These are phyloP conservation scores for Auxenochlorella protothecoides DNA, from an alignment of 139 green algal species.

Conservation along the genomic window DNA sequence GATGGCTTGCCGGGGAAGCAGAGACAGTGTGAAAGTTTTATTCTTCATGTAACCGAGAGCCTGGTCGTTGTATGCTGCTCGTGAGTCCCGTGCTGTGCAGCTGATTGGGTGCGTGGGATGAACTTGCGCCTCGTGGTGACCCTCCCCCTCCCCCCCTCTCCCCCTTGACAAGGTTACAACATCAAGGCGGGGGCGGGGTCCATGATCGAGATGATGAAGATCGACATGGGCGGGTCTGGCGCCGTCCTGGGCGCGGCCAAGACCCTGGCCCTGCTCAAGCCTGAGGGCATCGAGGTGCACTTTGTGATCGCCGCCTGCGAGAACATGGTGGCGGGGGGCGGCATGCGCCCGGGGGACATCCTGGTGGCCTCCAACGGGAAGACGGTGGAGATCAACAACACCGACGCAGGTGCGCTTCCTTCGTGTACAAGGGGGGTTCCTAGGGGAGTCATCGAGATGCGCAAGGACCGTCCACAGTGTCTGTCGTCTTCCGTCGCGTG, in stretches of 20 bases:
- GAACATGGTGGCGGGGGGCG: slow-evolving; percentile 90
- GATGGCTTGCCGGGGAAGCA: too few relatives aligned
- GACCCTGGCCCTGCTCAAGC: slow-evolving; percentile 53
- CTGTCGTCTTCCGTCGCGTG: too few relatives aligned
- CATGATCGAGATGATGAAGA: slow-evolving; percentile 95
- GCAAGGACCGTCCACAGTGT: too few relatives aligned
- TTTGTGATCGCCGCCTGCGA: slow-evolving; percentile 94
- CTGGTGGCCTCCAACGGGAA: slow-evolving; percentile 85
- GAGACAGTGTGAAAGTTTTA: too few relatives aligned
- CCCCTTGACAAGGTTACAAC: slow-evolving; percentile 74
- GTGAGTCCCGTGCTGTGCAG: too few relatives aligned
- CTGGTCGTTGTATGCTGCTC: too few relatives aligned
- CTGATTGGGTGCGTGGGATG: too few relatives aligned
- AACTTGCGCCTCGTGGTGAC: too few relatives aligned
- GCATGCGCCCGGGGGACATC: slow-evolving; percentile 87
- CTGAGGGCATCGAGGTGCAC: slow-evolving; percentile 72
- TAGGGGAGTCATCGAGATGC: too few relatives aligned
- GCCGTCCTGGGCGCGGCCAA: slow-evolving; percentile 75
- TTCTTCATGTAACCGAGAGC: too few relatives aligned
- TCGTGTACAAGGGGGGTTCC: too few relatives aligned
- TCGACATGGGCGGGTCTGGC: slow-evolving; percentile 72
- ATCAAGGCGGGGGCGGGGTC: slow-evolving; percentile 83
- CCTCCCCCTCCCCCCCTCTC: too few relatives aligned
- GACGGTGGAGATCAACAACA: slow-evolving; percentile 68
- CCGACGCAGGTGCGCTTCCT: slow-evolving; percentile 6